These are phyloP conservation scores for Fusarium sp. DNA, from an alignment of 2,329 filamentous ascomycete genomes.

Conservation along the genomic window DNA sequence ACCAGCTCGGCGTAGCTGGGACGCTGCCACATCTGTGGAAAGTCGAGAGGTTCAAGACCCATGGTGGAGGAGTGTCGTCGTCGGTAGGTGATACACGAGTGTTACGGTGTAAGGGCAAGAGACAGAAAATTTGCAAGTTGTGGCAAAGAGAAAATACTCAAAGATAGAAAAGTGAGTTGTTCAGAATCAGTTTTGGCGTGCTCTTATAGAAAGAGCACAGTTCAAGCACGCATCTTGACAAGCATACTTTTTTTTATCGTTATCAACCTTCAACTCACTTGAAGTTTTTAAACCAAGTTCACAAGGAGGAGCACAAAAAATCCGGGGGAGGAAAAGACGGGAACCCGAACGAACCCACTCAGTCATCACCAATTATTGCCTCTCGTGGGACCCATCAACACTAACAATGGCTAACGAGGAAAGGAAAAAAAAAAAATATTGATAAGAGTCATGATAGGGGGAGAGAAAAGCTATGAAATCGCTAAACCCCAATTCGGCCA, in stretches of 20 bases:
- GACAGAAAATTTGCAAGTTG: conserved; percentile 3
- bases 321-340: conserved; percentile 13
- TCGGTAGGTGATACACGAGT: background rate
- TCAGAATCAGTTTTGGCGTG: conserved; percentile 1
- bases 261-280: conserved; percentile 1
- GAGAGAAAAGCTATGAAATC: conserved; percentile 12
- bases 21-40: conserved; percentile 85
- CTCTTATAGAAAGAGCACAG: conserved; percentile 23
- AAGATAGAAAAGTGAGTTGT: background rate
- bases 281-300: conserved; percentile 2
- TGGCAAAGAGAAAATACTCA: conserved; percentile 16
- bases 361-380: conserved; percentile 7
- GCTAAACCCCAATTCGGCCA: conserved; percentile 28
- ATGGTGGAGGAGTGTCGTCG: conserved; percentile 29
- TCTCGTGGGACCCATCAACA: conserved; percentile 7
- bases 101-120: background rate
- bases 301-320: conserved; percentile 5
- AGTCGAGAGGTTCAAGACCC: conserved; percentile 61
- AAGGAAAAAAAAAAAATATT: background rate
- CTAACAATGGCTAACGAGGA: conserved; percentile 3
- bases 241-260: background rate
- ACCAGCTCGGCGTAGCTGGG: conserved; percentile 74
- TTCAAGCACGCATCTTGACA: conserved; percentile 26
- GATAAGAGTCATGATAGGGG: conserved; percentile 1
- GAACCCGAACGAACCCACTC: conserved; percentile 11